phyloP scores from a whole-genome alignment of 495 filamentous ascomycete genomes.

The Haplographium delicatum region DNA sequence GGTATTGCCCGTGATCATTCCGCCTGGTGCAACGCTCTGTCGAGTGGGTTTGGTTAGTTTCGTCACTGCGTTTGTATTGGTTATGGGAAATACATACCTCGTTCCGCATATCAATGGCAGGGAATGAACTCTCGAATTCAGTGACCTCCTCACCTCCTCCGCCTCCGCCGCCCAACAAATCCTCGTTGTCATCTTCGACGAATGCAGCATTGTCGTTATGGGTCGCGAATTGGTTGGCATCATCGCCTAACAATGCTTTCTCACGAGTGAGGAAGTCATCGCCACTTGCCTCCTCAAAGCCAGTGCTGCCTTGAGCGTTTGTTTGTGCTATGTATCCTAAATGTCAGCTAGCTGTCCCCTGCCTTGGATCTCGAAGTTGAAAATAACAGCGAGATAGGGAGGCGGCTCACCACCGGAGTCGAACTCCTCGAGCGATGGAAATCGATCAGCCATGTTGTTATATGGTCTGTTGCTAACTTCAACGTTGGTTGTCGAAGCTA shows the following conservation, averaged over 20 bases:
- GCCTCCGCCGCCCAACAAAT: conserved; percentile 61
- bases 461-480: neutral
- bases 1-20: conserved; percentile 76
- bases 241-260: conserved; percentile 81
- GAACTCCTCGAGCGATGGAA: conserved; percentile 95
- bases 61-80: neutral
- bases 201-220: conserved; percentile 61
- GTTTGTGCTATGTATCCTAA: conserved; percentile 46
- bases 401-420: conserved; percentile 66
- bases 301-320: conserved; percentile 37
- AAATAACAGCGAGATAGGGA: neutral
- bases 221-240: conserved; percentile 85
- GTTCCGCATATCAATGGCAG: conserved; percentile 72
- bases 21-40: conserved; percentile 80
- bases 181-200: conserved; percentile 57
- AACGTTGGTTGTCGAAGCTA: conserved; percentile 11
- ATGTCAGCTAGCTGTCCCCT: neutral
- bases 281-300: conserved; percentile 32
- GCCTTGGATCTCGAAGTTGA: neutral
- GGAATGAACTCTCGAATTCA: conserved; percentile 84
- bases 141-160: conserved; percentile 48
- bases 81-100: conserved; percentile 52
- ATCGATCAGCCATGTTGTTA: conserved; percentile 80
- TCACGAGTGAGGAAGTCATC: conserved; percentile 88
- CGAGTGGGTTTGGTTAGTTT: too few species aligned